Percentiles rank a stretch among this genome's conserved stretches.
phyloP scores from a whole-genome alignment of 768 basidiomycete species.

The Boletus subcaerulescens region DNA sequence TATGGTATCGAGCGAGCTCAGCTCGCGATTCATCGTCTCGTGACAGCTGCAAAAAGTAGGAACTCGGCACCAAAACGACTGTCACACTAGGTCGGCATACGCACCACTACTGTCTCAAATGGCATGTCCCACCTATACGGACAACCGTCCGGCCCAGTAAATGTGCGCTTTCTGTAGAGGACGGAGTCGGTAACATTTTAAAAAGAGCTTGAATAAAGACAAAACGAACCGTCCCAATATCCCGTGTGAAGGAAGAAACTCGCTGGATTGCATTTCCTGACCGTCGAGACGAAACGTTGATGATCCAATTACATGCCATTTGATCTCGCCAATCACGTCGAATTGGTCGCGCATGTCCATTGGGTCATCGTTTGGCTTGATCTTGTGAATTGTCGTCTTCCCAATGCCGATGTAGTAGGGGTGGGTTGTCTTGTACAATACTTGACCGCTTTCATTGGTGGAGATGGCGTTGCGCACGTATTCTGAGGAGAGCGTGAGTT shows the following conservation, averaged over 20 bases:
- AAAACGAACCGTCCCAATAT: constrained; percentile 15
- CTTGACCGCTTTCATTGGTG: constrained; percentile 25
- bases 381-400: constrained; percentile 26
- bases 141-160: constrained; percentile 31
- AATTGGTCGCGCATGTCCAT: constrained; percentile 30
- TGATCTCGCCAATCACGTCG: constrained; percentile 32
- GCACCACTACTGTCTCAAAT: constrained; percentile 9
- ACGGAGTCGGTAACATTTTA: background rate
- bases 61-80: background rate
- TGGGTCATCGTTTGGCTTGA: constrained; percentile 20
- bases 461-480: constrained; percentile 24
- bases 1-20: constrained; percentile 17
- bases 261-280: constrained; percentile 21
- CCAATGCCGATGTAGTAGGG: constrained; percentile 1
- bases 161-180: constrained; percentile 21
- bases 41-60: constrained; percentile 9
- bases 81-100: background rate
- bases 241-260: constrained; percentile 25
- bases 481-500: constrained; percentile 21
- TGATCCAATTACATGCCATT: constrained; percentile 32
- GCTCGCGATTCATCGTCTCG: constrained; percentile 11
- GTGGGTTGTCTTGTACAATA: constrained; percentile 30
- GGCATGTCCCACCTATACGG: constrained; percentile 33
- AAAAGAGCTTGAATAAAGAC: background rate
- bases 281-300: constrained; percentile 31